A percentile compares a stretch with the other conserved stretches of the same genome.
Conservation (phyloP, 805 yeast species). For the Metschnikowia corniflorae region DNA sequence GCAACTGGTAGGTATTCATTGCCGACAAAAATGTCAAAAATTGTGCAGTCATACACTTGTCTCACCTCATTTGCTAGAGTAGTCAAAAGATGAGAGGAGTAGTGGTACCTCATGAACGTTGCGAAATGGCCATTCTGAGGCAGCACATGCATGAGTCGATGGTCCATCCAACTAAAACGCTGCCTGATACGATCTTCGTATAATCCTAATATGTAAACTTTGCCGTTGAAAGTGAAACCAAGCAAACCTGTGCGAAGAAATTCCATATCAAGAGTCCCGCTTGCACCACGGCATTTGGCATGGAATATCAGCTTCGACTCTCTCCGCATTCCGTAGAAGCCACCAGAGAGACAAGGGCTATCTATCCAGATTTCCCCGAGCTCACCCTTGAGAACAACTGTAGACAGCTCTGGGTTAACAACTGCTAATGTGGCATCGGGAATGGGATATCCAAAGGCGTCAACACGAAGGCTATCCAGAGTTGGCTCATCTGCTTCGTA, state of each 20-base stretch:
- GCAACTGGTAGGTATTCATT: slow-evolving; percentile 82
- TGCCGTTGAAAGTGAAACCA: slow-evolving; percentile 86
- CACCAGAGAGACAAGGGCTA: slow-evolving; percentile 85
- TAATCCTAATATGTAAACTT: slow-evolving; percentile 80
- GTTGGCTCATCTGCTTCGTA: slow-evolving; percentile 39
- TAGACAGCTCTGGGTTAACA: slow-evolving; percentile 87
- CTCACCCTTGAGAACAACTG: slow-evolving; percentile 67
- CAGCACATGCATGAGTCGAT: slow-evolving; percentile 31
- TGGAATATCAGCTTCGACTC: slow-evolving; percentile 74
- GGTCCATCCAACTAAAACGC: slow-evolving; percentile 63
- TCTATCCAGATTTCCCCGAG: slow-evolving; percentile 99
- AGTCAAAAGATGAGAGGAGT: slow-evolving; percentile 81
- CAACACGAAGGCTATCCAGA: slow-evolving; percentile 56
- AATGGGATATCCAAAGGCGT: slow-evolving; percentile 90
- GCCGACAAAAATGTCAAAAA: slow-evolving; percentile 78
- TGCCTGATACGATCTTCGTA: slow-evolving; percentile 91
- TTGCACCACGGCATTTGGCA: slow-evolving; percentile 72
- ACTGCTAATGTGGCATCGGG: slow-evolving; percentile 93
- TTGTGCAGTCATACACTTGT: slow-evolving; percentile 83
- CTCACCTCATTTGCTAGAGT: slow-evolving; percentile 79
- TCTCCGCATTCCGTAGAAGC: slow-evolving; percentile 70
- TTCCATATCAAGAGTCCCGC: slow-evolving; percentile 67
- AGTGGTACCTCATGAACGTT: slow-evolving; percentile 59
- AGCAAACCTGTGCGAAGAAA: slow-evolving; percentile 87
- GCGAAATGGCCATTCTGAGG: slow-evolving; percentile 33